Percentiles rank a stretch among this genome's conserved stretches.
These are phyloP conservation scores for Eustoma russellianum DNA, from an alignment of 257 asterid genomes.

Conservation along the genomic window DNA sequence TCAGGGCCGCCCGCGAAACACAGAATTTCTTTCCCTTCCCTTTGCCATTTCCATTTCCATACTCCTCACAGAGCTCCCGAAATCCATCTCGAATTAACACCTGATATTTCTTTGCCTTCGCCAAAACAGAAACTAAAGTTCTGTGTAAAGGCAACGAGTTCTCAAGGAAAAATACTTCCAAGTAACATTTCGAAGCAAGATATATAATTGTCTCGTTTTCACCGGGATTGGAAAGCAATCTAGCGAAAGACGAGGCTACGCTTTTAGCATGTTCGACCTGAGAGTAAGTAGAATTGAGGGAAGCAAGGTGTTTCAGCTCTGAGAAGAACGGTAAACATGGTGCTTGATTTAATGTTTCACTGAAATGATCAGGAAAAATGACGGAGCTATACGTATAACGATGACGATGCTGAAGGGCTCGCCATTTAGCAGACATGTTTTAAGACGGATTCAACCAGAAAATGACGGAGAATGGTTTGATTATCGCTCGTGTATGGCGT, in stretches of 20 bases:
- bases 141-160: slow-evolving; percentile 76
- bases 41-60: slow-evolving; percentile 38
- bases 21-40: slow-evolving; percentile 69
- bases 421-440: slow-evolving; percentile 86
- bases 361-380: slow-evolving; percentile 52
- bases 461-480: not conserved
- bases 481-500: not conserved
- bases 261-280: slow-evolving; percentile 76
- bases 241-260: slow-evolving; percentile 46
- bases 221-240: slow-evolving; percentile 36
- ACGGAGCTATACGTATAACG: slow-evolving; percentile 78
- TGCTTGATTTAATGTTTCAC: slow-evolving; percentile 51
- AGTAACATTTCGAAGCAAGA: slow-evolving; percentile 41
- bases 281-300: slow-evolving; percentile 74
- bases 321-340: slow-evolving; percentile 37
- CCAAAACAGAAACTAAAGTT: slow-evolving; percentile 63
- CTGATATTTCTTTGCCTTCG: slow-evolving; percentile 48
- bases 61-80: slow-evolving; percentile 57
- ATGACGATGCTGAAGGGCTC: slow-evolving; percentile 97
- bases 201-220: slow-evolving; percentile 30
- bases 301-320: slow-evolving; percentile 44
- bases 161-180: slow-evolving; percentile 72
- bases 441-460: not conserved
- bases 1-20: slow-evolving; percentile 77
- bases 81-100: slow-evolving; percentile 41